phyloP scores from a whole-genome alignment of 2,329 filamentous ascomycete species.

The Xylaria sp. region DNA sequence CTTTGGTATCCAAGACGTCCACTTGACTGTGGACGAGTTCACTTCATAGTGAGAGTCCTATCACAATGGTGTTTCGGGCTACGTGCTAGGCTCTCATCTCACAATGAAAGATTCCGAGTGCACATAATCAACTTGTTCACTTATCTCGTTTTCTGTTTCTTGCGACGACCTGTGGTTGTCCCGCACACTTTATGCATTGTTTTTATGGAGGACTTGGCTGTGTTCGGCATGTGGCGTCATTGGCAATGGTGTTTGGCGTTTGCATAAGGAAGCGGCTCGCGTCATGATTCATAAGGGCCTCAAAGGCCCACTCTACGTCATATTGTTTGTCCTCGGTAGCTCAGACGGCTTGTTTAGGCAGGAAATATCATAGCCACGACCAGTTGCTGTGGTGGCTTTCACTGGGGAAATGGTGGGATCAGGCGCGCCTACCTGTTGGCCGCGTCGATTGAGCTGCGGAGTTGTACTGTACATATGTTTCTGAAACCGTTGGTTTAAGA shows the following conservation, averaged over 20 bases:
- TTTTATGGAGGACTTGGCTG: conserved; percentile 27
- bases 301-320: conserved; percentile 14
- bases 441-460: conserved; percentile 24
- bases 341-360: conserved; percentile 19
- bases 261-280: conserved; percentile 33
- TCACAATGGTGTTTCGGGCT: conserved; percentile 31
- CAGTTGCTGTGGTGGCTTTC: conserved; percentile 32
- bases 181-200: conserved; percentile 29
- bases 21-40: conserved; percentile 62
- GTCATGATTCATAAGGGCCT: conserved; percentile 34
- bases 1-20: conserved; percentile 64
- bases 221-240: conserved; percentile 37
- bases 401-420: conserved; percentile 25
- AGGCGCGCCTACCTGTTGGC: conserved; percentile 24
- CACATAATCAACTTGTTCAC: conserved; percentile 6
- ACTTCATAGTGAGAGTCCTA: conserved; percentile 39
- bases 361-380: conserved; percentile 14
- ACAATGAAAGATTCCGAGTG: conserved; percentile 4
- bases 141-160: conserved; percentile 25
- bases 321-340: conserved; percentile 19
- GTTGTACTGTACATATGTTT: conserved; percentile 46
- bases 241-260: conserved; percentile 36
- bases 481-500: conserved; percentile 39
- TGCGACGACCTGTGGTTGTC: conserved; percentile 30
- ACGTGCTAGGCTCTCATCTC: conserved; percentile 25